Evolutionary conservation across 1,284 basidiomycete species (phyloP), one percentile per base, ranked within the genome.

Genomic region (Paramarasmius palmivorus): DNA sequence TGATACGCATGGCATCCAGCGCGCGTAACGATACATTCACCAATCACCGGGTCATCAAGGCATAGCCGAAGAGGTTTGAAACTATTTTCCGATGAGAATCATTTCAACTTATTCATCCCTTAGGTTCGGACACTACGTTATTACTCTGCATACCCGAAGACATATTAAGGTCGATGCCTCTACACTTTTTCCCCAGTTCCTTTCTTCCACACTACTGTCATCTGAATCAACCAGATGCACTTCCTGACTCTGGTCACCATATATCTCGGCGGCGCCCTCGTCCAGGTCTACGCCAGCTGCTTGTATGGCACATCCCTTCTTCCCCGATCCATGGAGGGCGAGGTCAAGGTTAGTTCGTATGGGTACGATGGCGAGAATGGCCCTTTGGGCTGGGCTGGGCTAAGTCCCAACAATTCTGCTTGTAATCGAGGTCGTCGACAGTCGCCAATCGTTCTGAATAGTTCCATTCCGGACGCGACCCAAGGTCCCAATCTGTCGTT

Each of bases 401-500:
- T 40, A 14, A 17, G 23, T n/a, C 49, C 49, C 29, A 23, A 39
- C 6, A 40, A 50, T 20, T 12, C 19, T 7, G 49, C 36, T 19
- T 50, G 49, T 20, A 14, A 22, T 19, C 8, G 22, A 15, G 49
- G 49, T 2, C 32, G 32, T 7, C 14, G 9, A 9, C 49, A 50
- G 38, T 50, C 49, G 1, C 49, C 49, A 20, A 50, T 50, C 36
- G 37, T 26, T 38, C 32, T 50, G 15, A 49, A 49, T 19, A 2
- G n/a, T 6, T 17, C 34, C 17, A 49, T 23, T 7, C 48, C 48
- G 8, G 19, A 20, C 17, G 32, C 48, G 3, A 19, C 22, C 3
- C 17, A n/a, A 15, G 19, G 22, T 14, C 15, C n/a, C 19, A 14
- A n/a, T n/a, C 25, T 50, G 5, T 25, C 19, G 14, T 26, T 40